Conservation (phyloP, 225 moss, liverwort and hornwort genomes). For the Physcomitrellopsis africana region DNA sequence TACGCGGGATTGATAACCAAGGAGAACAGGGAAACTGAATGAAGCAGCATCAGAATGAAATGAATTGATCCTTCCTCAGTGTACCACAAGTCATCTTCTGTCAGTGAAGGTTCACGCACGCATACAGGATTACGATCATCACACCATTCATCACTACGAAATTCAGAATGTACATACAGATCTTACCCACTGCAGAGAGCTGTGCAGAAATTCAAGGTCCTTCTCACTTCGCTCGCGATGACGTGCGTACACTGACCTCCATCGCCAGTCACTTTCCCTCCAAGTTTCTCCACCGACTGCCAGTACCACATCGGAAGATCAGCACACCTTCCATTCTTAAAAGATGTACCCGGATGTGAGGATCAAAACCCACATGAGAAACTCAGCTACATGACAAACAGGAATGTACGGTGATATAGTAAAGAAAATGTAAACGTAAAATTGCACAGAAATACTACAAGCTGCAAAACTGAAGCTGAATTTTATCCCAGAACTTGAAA, state of each 20-base stretch:
- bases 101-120: no score
- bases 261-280: slow-evolving; percentile 68
- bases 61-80: background rate
- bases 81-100: no score
- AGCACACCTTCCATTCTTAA: background rate
- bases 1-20: background rate
- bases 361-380: no score
- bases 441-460: no score
- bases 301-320: slow-evolving; percentile 2
- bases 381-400: no score
- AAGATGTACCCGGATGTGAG: background rate
- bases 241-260: slow-evolving; percentile 87
- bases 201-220: slow-evolving; percentile 87
- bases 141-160: background rate
- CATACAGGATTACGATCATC: background rate
- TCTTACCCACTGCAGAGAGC: slow-evolving; percentile 87
- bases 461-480: no score
- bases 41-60: background rate
- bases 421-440: background rate
- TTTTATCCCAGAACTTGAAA: no score
- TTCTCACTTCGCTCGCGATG: slow-evolving; percentile 76
- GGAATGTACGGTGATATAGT: background rate
- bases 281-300: slow-evolving; percentile 73
- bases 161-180: background rate
- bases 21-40: background rate